phyloP scores from a whole-genome alignment of 768 basidiomycete species.

The Tephrocybe sp. region DNA sequence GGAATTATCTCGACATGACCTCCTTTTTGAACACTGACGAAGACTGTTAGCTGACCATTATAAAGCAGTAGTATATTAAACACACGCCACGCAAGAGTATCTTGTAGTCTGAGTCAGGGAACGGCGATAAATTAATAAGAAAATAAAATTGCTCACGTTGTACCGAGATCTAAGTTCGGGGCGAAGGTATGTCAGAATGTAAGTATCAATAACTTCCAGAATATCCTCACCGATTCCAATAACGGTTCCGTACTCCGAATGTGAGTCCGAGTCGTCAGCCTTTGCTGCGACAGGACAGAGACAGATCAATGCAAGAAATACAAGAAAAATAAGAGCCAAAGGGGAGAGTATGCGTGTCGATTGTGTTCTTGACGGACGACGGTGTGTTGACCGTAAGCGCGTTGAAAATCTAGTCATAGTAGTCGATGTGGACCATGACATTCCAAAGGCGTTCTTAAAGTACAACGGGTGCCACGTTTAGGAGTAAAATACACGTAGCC shows the following conservation, averaged over 20 bases:
- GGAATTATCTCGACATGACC: constrained; percentile 75
- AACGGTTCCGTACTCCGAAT: constrained; percentile 67
- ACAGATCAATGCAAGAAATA: constrained; percentile 60
- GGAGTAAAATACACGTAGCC: neutral
- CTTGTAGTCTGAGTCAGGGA: constrained; percentile 27
- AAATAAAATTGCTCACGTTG: constrained; percentile 45
- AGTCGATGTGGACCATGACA: neutral
- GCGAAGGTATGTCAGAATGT: neutral
- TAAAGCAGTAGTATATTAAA: neutral
- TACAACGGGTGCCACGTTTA: constrained; percentile 4
- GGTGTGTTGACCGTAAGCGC: constrained; percentile 10
- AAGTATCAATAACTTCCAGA: constrained; percentile 10
- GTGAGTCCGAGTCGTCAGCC: constrained; percentile 33
- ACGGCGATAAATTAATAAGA: neutral
- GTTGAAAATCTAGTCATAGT: constrained; percentile 13
- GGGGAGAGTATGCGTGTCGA: constrained; percentile 29
- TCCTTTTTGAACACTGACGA: constrained; percentile 44
- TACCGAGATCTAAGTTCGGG: constrained; percentile 61
- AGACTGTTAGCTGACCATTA: neutral
- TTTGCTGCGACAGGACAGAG: constrained; percentile 58
- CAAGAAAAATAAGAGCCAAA: constrained; percentile 44
- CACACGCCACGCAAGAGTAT: constrained; percentile 64
- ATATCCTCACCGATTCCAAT: constrained; percentile 67
- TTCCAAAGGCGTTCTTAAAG: neutral
- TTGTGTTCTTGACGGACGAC: constrained; percentile 8